phyloP scores from a whole-genome alignment of 208 protist species.

The Wallacemonas rigidus region DNA sequence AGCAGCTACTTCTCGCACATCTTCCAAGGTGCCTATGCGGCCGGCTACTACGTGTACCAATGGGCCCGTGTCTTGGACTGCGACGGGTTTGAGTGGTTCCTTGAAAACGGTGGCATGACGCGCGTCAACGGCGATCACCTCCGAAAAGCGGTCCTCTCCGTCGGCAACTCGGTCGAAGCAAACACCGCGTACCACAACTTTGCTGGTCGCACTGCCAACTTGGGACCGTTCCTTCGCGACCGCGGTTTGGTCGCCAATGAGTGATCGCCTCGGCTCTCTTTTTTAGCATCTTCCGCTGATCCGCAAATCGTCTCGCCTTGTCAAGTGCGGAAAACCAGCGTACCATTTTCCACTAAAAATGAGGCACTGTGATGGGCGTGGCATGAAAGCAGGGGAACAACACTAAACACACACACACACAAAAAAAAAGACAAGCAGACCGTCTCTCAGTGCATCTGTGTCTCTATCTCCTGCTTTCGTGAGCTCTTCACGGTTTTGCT shows the following conservation, averaged over 20 bases:
- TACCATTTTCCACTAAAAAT: too few species aligned
- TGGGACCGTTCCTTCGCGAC: conserved; percentile 44
- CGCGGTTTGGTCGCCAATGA: conserved; percentile 24
- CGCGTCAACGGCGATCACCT: conserved; percentile 62
- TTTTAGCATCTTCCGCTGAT: background rate
- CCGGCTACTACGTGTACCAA: conserved; percentile 80
- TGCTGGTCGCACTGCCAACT: conserved; percentile 34
- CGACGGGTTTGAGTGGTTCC: conserved; percentile 70
- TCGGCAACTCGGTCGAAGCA: conserved; percentile 53
- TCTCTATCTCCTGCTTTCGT: too few species aligned
- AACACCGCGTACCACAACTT: conserved; percentile 53
- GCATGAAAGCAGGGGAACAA: too few species aligned
- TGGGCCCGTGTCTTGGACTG: conserved; percentile 72
- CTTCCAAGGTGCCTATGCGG: conserved; percentile 73
- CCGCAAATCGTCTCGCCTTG: too few species aligned
- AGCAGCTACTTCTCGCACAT: conserved; percentile 72
- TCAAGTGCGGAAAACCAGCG: too few species aligned
- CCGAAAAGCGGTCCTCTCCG: conserved; percentile 62
- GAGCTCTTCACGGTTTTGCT: too few species aligned
- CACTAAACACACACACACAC: too few species aligned
- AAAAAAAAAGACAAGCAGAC: too few species aligned
- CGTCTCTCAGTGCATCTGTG: too few species aligned
- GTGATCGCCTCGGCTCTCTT: background rate
- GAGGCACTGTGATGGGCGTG: too few species aligned
- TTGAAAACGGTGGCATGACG: conserved; percentile 55